Evolutionary conservation across 306 rosid species (phyloP).

Genomic region (Quercus mongolica): DNA sequence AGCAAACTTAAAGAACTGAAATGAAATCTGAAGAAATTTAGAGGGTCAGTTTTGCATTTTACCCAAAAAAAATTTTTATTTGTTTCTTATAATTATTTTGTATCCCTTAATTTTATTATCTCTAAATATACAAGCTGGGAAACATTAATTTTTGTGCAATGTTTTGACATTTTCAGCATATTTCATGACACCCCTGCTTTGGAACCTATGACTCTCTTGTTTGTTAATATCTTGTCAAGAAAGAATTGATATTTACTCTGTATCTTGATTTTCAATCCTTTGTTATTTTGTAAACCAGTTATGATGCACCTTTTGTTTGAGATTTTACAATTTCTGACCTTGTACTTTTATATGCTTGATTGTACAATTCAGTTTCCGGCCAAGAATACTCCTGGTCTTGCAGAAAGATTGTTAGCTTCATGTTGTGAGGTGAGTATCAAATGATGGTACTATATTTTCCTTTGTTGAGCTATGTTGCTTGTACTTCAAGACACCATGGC

Average conservation of each 20-base stretch:
- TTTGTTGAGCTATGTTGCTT: not conserved
- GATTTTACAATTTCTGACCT: constrained; percentile 12
- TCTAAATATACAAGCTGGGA: not conserved
- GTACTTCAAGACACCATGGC: not conserved
- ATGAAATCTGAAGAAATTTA: no score
- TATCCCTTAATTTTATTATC: not conserved
- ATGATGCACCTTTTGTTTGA: not conserved
- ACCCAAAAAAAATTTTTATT: no score
- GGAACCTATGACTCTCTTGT: not conserved
- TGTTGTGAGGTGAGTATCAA: constrained; percentile 77
- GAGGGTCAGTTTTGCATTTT: no score
- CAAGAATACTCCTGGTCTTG: constrained; percentile 53
- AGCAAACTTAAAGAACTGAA: no score
- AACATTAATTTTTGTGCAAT: not conserved
- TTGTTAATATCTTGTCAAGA: not conserved
- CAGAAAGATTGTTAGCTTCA: constrained; percentile 60
- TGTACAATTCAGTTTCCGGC: constrained; percentile 55
- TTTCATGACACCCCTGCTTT: not conserved
- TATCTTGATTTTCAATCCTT: not conserved
- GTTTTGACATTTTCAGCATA: not conserved
- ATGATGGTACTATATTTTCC: not conserved
- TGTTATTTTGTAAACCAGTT: constrained; percentile 7
- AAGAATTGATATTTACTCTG: not conserved
- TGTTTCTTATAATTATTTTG: not conserved
- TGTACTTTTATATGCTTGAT: constrained; percentile 19